These are phyloP conservation scores for Colletotrichum nymphaeae DNA, from an alignment of 2,329 filamentous ascomycete genomes.

Conservation along the genomic window DNA sequence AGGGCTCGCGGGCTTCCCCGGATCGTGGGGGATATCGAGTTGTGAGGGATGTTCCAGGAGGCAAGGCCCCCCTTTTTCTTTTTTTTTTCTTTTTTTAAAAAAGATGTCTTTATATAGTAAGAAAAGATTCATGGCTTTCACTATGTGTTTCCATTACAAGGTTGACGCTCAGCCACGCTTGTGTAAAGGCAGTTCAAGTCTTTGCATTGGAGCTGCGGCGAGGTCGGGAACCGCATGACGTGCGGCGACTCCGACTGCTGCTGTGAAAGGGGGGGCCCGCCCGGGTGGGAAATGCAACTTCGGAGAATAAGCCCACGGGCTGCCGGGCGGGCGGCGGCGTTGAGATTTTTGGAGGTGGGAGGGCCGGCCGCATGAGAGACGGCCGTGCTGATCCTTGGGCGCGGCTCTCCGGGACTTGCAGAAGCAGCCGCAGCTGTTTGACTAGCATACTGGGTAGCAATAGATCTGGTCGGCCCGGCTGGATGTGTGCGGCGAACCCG, in stretches of 20 bases:
- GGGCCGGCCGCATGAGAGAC: slow-evolving; percentile 12
- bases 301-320: slow-evolving; percentile 4
- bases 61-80: not conserved
- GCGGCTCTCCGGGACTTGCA: slow-evolving; percentile 1
- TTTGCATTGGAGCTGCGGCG: not conserved
- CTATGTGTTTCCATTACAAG: not conserved
- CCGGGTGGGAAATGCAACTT: slow-evolving; percentile 7
- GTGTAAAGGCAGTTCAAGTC: not conserved
- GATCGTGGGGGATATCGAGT: not conserved
- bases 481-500: not conserved
- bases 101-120: not conserved
- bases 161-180: not conserved
- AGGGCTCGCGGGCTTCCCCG: slow-evolving; percentile 10
- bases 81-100: not conserved
- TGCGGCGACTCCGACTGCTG: not conserved
- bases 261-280: not conserved
- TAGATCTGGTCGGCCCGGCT: not conserved
- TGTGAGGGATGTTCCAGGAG: not conserved
- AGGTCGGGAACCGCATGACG: not conserved
- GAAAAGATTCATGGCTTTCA: not conserved
- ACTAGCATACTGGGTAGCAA: not conserved
- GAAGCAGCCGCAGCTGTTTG: not conserved
- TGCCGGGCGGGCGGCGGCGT: not conserved
- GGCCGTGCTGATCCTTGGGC: not conserved
- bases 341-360: not conserved